These are phyloP conservation scores for Oryza meyeriana DNA, from an alignment of 176 grass and related monocot species.

Conservation along the genomic window DNA sequence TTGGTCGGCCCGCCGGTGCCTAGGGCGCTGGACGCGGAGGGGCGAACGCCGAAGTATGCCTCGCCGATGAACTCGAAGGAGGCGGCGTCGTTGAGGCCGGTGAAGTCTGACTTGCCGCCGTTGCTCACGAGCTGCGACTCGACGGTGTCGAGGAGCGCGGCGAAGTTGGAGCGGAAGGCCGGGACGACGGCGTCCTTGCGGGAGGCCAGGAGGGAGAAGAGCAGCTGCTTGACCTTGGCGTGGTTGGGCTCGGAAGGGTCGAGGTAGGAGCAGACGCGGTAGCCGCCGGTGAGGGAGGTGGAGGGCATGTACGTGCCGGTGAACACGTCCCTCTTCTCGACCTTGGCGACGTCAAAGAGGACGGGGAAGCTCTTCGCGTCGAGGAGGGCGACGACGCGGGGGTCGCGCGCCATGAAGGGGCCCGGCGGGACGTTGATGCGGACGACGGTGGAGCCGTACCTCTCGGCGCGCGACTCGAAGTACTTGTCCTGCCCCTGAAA, in stretches of 20 bases:
- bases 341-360: conserved; percentile 69
- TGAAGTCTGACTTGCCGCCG: conserved; percentile 54
- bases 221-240: conserved; percentile 60
- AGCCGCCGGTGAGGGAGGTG: conserved; percentile 63
- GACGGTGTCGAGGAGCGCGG: conserved; percentile 44
- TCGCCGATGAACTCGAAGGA: conserved; percentile 70
- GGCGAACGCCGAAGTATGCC: conserved; percentile 61
- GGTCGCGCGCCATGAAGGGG: conserved; percentile 54
- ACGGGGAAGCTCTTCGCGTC: conserved; percentile 73
- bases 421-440: conserved; percentile 63
- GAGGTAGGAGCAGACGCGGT: conserved; percentile 70
- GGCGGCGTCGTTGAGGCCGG: conserved; percentile 56
- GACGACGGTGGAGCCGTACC: conserved; percentile 65
- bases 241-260: conserved; percentile 68
- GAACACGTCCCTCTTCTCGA: conserved; percentile 69
- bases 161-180: conserved; percentile 54
- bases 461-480: conserved; percentile 54
- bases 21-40: conserved; percentile 18
- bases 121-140: conserved; percentile 34
- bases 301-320: conserved; percentile 72
- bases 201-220: conserved; percentile 55
- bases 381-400: conserved; percentile 59
- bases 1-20: conserved; percentile 28
- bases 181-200: conserved; percentile 58
- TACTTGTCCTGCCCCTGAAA: conserved; percentile 63